Evolutionary conservation across 2,329 filamentous ascomycete species (phyloP).

Genomic region (Scopulariopsis brevicaulis): DNA sequence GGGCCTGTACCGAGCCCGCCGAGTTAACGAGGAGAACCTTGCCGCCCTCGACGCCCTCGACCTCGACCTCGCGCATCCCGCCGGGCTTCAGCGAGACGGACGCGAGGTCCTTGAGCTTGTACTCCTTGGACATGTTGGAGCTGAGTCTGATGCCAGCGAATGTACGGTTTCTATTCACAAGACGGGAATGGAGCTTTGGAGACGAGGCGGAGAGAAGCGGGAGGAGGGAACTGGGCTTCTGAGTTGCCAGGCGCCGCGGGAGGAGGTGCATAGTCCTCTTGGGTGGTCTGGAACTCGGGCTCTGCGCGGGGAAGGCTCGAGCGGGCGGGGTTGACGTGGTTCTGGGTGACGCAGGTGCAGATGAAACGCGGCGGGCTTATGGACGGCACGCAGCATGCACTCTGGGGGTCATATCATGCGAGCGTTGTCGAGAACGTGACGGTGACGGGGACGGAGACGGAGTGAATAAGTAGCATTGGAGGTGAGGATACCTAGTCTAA

Average conservation of each 20-base stretch:
- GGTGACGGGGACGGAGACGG: neutral
- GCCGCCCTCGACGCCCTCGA: constrained; percentile 76
- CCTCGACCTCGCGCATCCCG: constrained; percentile 79
- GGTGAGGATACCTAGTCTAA: neutral
- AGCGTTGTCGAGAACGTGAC: neutral
- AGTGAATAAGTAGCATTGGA: neutral
- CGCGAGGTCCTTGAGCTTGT: constrained; percentile 64
- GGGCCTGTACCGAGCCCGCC: constrained; percentile 63
- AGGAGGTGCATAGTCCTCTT: neutral
- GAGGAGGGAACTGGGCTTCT: neutral
- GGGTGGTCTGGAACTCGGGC: neutral
- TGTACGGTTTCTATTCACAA: neutral
- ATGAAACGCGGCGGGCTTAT: neutral
- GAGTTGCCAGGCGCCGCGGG: neutral
- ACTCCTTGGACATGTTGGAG: constrained; percentile 29
- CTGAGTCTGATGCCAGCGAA: neutral
- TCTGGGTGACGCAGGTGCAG: neutral
- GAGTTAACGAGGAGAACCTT: constrained; percentile 82
- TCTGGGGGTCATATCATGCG: neutral
- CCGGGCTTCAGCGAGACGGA: constrained; percentile 66
- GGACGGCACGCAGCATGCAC: neutral
- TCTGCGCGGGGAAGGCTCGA: neutral
- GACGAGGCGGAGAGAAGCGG: neutral
- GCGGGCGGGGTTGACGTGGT: neutral
- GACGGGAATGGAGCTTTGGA: neutral